Evolutionary conservation across 805 yeast species (phyloP).

Genomic region (Saccharomycopsis babjevae): DNA sequence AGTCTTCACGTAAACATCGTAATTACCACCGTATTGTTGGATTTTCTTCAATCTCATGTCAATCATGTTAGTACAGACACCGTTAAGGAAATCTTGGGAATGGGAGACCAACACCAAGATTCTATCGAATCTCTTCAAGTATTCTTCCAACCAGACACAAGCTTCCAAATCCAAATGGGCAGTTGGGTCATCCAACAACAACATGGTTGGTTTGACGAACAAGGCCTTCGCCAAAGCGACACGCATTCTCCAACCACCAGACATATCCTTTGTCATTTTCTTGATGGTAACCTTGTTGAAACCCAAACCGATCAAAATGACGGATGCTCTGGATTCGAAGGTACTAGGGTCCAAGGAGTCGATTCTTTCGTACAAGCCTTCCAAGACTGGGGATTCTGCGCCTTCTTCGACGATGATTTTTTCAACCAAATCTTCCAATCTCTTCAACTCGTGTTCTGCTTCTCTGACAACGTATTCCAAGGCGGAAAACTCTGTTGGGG

Average conservation of each 20-base stretch:
- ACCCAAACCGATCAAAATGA: constrained; percentile 94
- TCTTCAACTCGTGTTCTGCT: constrained; percentile 86
- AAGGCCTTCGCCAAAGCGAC: constrained; percentile 96
- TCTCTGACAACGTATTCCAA: constrained; percentile 94
- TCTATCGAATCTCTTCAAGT: constrained; percentile 87
- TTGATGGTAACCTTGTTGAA: constrained; percentile 78
- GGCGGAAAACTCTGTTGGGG: constrained; percentile 83
- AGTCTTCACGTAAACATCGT: constrained; percentile 93
- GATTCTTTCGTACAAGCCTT: constrained; percentile 86
- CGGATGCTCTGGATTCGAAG: constrained; percentile 92
- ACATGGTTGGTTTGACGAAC: constrained; percentile 93
- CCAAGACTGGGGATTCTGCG: constrained; percentile 81
- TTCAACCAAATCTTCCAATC: constrained; percentile 86
- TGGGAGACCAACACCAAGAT: constrained; percentile 91
- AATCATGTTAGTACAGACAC: constrained; percentile 96
- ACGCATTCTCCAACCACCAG: constrained; percentile 99
- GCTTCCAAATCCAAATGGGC: constrained; percentile 99
- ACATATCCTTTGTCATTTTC: constrained; percentile 96
- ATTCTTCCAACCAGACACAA: constrained; percentile 99
- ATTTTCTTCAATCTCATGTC: constrained; percentile 87
- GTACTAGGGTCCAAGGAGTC: constrained; percentile 94
- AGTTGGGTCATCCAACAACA: constrained; percentile 95
- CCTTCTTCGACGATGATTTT: constrained; percentile 83
- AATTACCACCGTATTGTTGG: constrained; percentile 89
- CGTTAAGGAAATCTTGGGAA: constrained; percentile 98